Percentiles rank a stretch among this genome's conserved stretches.
phyloP scores from a whole-genome alignment of 2,329 filamentous ascomycete species.

The Epichloe elymi region DNA sequence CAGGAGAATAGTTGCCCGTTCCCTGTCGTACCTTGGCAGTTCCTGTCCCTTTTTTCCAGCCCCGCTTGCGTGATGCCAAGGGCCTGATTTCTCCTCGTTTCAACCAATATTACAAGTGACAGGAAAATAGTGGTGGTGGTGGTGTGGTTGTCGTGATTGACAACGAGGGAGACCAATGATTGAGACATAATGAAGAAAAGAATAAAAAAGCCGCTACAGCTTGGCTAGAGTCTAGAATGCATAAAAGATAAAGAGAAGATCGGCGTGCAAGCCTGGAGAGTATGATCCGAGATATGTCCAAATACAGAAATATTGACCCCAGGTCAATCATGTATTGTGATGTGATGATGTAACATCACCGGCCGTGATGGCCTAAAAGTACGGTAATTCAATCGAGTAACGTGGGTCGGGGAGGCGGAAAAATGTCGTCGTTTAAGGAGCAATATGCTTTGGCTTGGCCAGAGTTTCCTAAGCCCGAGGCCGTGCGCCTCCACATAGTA shows the following conservation, averaged over 20 bases:
- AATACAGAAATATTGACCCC: slow-evolving; percentile 16
- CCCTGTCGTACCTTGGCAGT: neutral
- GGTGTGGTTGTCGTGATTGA: slow-evolving; percentile 12
- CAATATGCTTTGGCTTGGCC: neutral
- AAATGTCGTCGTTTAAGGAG: neutral
- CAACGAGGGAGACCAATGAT: neutral
- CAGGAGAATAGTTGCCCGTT: neutral
- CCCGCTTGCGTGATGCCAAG: neutral
- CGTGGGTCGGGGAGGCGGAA: neutral
- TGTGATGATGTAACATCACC: slow-evolving; percentile 5
- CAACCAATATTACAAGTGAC: neutral
- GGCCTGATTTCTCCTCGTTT: neutral
- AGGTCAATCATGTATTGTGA: slow-evolving; percentile 13
- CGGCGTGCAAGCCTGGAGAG: slow-evolving; percentile 12
- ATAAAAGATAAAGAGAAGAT: slow-evolving; percentile 15
- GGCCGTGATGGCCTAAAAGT: neutral
- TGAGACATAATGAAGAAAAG: slow-evolving; percentile 3
- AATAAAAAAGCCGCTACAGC: slow-evolving; percentile 13
- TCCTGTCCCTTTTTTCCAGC: neutral
- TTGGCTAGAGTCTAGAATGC: slow-evolving; percentile 22
- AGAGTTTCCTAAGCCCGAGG: neutral
- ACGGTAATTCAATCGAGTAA: neutral
- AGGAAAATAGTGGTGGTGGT: neutral
- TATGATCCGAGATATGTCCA: slow-evolving; percentile 21
- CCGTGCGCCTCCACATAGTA: neutral